Evolutionary conservation across 345 rosid genomes (phyloP).

Genomic region (Boechera stricta): DNA sequence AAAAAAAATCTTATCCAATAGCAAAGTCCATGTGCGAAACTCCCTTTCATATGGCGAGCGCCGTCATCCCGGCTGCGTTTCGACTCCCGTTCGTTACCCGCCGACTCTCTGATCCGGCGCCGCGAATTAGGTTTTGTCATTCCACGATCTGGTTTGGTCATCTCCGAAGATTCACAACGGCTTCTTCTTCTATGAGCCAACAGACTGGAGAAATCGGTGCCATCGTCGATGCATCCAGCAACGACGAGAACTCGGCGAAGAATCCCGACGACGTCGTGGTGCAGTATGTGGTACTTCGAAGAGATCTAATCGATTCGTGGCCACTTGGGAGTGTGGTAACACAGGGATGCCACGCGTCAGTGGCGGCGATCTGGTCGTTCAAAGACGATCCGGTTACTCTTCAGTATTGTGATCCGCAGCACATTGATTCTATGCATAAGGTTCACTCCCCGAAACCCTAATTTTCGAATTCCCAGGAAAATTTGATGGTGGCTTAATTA

Average conservation of each 20-base stretch:
- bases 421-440: constrained; percentile 87
- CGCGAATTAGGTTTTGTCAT: neutral
- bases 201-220: constrained; percentile 32
- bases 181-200: constrained; percentile 54
- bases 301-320: constrained; percentile 94
- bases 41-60: constrained; percentile 39
- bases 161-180: constrained; percentile 17
- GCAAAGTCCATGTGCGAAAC: constrained; percentile 13
- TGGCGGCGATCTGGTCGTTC: constrained; percentile 75
- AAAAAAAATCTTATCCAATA: constrained; percentile 30
- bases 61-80: constrained; percentile 30
- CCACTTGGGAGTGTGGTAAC: constrained; percentile 93
- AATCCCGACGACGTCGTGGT: constrained; percentile 60
- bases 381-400: constrained; percentile 68
- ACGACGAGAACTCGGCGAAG: constrained; percentile 33
- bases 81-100: constrained; percentile 24
- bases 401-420: constrained; percentile 70
- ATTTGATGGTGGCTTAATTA: neutral
- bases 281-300: constrained; percentile 81
- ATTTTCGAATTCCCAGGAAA: neutral
- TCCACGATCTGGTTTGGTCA: neutral
- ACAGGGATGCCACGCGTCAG: constrained; percentile 96
- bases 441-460: constrained; percentile 38
- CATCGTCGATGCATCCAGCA: constrained; percentile 29
- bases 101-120: constrained; percentile 21